phyloP scores from a whole-genome alignment of 2,329 filamentous ascomycete genomes.

The Scleromitrula shiraiana region DNA sequence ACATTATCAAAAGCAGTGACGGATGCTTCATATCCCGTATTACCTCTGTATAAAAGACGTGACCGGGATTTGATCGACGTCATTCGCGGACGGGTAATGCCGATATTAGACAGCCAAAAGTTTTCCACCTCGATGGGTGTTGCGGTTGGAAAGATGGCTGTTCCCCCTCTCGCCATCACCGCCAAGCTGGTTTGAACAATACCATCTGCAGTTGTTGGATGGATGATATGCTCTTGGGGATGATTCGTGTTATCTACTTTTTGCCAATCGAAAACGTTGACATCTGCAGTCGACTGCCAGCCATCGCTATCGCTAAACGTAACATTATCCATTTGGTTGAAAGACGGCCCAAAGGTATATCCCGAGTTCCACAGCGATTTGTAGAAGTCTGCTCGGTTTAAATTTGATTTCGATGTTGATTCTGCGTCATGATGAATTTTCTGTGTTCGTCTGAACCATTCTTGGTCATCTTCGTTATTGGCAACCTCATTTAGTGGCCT shows the following conservation, averaged over 20 bases:
- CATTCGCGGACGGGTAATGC: neutral
- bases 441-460: neutral
- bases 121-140: neutral
- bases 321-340: constrained; percentile 21
- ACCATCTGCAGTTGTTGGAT: constrained; percentile 48
- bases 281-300: neutral
- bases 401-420: too few species aligned
- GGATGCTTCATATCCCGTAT: neutral
- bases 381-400: neutral
- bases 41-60: neutral
- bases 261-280: constrained; percentile 26
- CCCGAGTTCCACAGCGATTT: neutral
- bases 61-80: neutral
- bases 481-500: neutral
- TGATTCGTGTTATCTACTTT: neutral
- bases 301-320: neutral
- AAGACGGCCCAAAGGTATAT: constrained; percentile 5
- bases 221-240: constrained; percentile 40
- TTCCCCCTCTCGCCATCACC: constrained; percentile 7
- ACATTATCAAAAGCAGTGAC: neutral
- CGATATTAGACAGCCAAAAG: neutral
- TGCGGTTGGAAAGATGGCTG: neutral
- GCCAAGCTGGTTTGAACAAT: constrained; percentile 26
- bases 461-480: neutral
- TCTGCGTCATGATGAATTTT: too few species aligned